Conservation (phyloP, 768 basidiomycete species). For the Auricularia sp. region DNA sequence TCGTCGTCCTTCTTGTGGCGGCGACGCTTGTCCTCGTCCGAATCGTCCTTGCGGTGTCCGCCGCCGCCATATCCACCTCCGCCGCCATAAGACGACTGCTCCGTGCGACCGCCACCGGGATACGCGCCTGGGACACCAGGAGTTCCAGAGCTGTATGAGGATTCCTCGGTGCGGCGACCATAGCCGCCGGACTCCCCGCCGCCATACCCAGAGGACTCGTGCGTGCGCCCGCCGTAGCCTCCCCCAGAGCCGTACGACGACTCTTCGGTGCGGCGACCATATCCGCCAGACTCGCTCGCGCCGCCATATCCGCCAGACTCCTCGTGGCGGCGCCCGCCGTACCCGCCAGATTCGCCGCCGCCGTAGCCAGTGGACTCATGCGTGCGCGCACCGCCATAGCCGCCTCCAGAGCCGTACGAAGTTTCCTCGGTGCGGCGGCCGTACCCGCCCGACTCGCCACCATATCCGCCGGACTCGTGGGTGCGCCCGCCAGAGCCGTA, state of each 20-base stretch:
- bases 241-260: background rate
- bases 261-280: background rate
- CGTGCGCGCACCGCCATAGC: background rate
- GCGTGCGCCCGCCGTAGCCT: background rate
- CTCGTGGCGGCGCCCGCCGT: background rate
- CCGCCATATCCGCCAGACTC: background rate
- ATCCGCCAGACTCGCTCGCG: background rate
- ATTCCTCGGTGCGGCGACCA: background rate
- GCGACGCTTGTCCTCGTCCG: too few species aligned
- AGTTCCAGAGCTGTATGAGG: background rate
- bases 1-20: too few species aligned
- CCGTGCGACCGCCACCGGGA: too few species aligned
- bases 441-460: background rate
- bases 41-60: too few species aligned
- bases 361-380: background rate
- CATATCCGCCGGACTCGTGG: background rate
- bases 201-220: slow-evolving; percentile 1
- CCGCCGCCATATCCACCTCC: too few species aligned
- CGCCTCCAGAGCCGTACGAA: background rate
- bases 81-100: too few species aligned
- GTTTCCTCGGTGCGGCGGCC: slow-evolving; percentile 1
- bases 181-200: background rate
- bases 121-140: too few species aligned
- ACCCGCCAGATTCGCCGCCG: background rate
- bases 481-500: slow-evolving; percentile 8